A percentile compares a stretch with the other conserved stretches of the same genome.
These are phyloP conservation scores for Dothistroma pini DNA, from an alignment of 2,329 filamentous ascomycete species.

Conservation along the genomic window DNA sequence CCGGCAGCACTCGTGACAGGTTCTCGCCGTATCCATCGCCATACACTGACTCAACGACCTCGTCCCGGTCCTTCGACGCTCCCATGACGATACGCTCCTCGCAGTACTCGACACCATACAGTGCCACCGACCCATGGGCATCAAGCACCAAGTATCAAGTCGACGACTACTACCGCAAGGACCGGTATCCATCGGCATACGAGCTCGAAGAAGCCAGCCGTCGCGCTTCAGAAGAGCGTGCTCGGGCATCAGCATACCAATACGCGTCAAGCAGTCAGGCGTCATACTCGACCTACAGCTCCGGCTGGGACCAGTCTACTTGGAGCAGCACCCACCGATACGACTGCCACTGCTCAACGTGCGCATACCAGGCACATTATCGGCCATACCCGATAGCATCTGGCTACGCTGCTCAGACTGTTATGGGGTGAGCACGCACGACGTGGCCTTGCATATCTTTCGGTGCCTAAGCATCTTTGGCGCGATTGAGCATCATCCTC, in stretches of 20 bases:
- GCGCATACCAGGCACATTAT: slow-evolving; percentile 35
- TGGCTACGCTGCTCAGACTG: slow-evolving; percentile 34
- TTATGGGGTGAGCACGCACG: slow-evolving; percentile 30
- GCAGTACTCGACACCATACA: slow-evolving; percentile 34
- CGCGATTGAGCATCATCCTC: neutral
- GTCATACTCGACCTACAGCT: slow-evolving; percentile 29
- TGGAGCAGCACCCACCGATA: slow-evolving; percentile 35
- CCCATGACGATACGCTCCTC: slow-evolving; percentile 32
- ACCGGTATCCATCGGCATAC: slow-evolving; percentile 33
- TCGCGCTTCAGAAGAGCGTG: slow-evolving; percentile 32
- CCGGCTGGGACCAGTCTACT: slow-evolving; percentile 33
- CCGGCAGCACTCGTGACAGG: slow-evolving; percentile 44
- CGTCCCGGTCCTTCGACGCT: slow-evolving; percentile 25
- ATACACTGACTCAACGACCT: slow-evolving; percentile 29
- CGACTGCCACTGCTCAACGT: slow-evolving; percentile 36
- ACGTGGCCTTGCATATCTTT: neutral
- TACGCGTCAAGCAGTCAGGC: slow-evolving; percentile 27
- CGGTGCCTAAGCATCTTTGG: slow-evolving; percentile 2
- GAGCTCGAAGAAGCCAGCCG: slow-evolving; percentile 35
- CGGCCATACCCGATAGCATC: slow-evolving; percentile 33
- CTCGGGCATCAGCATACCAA: slow-evolving; percentile 30
- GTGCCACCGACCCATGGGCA: slow-evolving; percentile 33
- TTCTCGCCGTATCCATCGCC: slow-evolving; percentile 37
- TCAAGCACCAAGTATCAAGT: slow-evolving; percentile 27
- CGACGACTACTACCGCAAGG: slow-evolving; percentile 34